Conservation (phyloP, 495 filamentous ascomycete species). For the Penicillium atrosanguineum region DNA sequence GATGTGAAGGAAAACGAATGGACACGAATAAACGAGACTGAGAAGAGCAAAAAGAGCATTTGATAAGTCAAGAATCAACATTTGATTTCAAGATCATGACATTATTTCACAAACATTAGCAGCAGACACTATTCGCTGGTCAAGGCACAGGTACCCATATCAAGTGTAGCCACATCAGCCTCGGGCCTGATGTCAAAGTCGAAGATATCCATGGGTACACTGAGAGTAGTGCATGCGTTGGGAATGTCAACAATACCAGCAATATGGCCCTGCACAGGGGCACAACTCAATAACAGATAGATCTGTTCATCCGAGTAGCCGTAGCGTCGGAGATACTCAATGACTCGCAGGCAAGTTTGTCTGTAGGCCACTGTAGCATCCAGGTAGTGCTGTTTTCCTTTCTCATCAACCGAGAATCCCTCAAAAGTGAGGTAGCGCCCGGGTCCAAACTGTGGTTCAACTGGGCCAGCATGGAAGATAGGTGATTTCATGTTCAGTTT, state of each 20-base stretch:
- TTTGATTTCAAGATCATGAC: neutral
- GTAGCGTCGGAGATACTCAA: slow-evolving; percentile 84
- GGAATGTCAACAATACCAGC: slow-evolving; percentile 91
- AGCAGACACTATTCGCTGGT: slow-evolving; percentile 42
- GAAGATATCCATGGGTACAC: slow-evolving; percentile 92
- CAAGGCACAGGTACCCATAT: slow-evolving; percentile 79
- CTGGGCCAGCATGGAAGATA: slow-evolving; percentile 85
- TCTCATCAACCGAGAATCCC: slow-evolving; percentile 88
- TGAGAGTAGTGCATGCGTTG: slow-evolving; percentile 84
- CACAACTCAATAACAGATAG: slow-evolving; percentile 85
- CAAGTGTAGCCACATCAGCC: slow-evolving; percentile 57
- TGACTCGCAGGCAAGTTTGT: slow-evolving; percentile 75
- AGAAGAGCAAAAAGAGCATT: slow-evolving; percentile 1
- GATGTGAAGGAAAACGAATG: slow-evolving; percentile 37
- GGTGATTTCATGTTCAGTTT: slow-evolving; percentile 80
- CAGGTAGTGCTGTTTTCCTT: slow-evolving; percentile 90
- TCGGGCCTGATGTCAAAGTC: slow-evolving; percentile 86
- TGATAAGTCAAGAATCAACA: neutral
- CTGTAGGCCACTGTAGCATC: slow-evolving; percentile 92
- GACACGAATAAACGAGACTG: slow-evolving; percentile 24
- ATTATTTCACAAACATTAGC: neutral
- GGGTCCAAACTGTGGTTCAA: slow-evolving; percentile 88
- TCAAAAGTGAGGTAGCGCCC: slow-evolving; percentile 89
- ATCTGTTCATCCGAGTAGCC: slow-evolving; percentile 81
- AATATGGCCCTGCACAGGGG: slow-evolving; percentile 87